These are phyloP conservation scores for Penicillium bovifimosum DNA, from an alignment of 495 filamentous ascomycete genomes.

Conservation along the genomic window DNA sequence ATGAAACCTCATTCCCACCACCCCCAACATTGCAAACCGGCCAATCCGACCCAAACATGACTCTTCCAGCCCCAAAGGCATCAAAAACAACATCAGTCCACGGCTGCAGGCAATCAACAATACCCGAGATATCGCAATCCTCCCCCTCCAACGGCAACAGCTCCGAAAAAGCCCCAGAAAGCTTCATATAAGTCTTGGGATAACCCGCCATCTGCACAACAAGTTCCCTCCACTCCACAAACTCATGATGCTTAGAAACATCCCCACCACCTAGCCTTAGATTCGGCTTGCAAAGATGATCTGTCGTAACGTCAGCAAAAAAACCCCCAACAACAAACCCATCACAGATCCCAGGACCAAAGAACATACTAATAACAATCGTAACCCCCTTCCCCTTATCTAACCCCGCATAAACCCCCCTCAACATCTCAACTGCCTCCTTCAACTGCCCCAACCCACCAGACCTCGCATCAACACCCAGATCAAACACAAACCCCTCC, in stretches of 20 bases:
- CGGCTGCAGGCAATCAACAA: conserved; percentile 44
- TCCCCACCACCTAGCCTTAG: conserved; percentile 39
- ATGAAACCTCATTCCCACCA: conserved; percentile 45
- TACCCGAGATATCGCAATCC: conserved; percentile 31
- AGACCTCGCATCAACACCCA: conserved; percentile 70
- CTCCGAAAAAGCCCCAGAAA: conserved; percentile 78
- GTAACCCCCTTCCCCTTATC: conserved; percentile 44
- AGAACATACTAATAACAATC: conserved; percentile 57
- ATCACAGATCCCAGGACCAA: not conserved
- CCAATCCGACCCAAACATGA: conserved; percentile 92
- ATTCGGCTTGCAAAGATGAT: conserved; percentile 87
- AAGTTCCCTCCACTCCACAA: conserved; percentile 45
- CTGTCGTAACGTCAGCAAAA: conserved; percentile 31
- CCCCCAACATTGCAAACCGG: conserved; percentile 73
- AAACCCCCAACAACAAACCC: not conserved
- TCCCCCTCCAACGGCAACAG: conserved; percentile 45
- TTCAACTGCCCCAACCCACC: conserved; percentile 66
- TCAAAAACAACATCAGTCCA: conserved; percentile 66
- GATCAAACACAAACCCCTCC: conserved; percentile 64
- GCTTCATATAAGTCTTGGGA: conserved; percentile 71
- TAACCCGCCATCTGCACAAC: conserved; percentile 45
- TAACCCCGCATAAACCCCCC: conserved; percentile 53
- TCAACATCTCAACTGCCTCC: conserved; percentile 67
- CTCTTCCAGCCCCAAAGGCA: conserved; percentile 59
- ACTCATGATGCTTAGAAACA: conserved; percentile 48